phyloP scores from a whole-genome alignment of 116 monocot genomes.

The Thalassia testudinum region DNA sequence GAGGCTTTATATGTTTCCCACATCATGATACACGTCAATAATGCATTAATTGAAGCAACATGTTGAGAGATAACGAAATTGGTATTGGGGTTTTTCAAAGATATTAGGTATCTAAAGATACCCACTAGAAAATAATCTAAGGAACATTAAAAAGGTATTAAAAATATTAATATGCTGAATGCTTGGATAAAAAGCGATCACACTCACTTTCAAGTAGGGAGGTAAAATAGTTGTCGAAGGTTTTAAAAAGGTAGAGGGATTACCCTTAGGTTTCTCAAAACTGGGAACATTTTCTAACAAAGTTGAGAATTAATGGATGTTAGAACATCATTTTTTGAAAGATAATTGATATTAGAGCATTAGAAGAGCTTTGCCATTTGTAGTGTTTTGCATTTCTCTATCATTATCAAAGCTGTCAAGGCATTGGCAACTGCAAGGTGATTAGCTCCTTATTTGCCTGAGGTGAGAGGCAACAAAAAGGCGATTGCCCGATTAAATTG shows the following conservation, averaged over 20 bases:
- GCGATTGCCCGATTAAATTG: no score
- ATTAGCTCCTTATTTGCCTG: no score
- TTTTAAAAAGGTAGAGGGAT: constrained; percentile 80
- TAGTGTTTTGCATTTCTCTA: no score
- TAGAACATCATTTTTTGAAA: no score
- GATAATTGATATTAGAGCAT: no score
- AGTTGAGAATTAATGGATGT: neutral
- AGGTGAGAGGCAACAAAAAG: no score
- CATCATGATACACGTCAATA: constrained; percentile 34
- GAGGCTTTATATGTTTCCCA: constrained; percentile 61
- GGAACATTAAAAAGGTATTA: neutral
- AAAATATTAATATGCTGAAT: neutral
- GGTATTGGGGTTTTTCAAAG: constrained; percentile 4
- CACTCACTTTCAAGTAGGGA: constrained; percentile 79
- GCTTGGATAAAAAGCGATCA: neutral
- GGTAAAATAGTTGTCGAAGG: constrained; percentile 82
- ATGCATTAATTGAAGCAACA: constrained; percentile 69
- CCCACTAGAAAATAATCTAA: no score
- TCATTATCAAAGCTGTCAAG: no score
- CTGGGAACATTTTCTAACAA: constrained; percentile 64
- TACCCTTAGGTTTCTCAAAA: constrained; percentile 94
- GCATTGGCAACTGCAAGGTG: no score
- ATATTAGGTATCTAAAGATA: no score
- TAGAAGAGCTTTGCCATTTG: no score
- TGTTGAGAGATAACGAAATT: constrained; percentile 91